These are phyloP conservation scores for Ganoderma multipileum DNA, from an alignment of 1,284 basidiomycete genomes.

Conservation along the genomic window DNA sequence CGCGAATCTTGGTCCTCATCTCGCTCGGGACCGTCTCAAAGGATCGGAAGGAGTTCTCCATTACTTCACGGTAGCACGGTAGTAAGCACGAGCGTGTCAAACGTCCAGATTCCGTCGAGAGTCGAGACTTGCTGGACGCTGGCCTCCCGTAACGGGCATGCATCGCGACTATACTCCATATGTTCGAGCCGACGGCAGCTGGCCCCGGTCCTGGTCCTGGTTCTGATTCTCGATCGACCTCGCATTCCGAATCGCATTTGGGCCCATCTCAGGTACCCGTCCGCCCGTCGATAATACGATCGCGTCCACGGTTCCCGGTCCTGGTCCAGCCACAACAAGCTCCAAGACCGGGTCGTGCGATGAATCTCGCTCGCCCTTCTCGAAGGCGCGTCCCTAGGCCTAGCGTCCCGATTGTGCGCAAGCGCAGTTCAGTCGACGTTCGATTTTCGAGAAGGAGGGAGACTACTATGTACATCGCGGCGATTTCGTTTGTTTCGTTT, in stretches of 20 bases:
- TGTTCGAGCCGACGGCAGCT: neutral
- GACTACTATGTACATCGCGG: constrained; percentile 6
- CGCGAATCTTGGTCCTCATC: neutral
- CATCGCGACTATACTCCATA: neutral
- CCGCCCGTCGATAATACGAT: neutral
- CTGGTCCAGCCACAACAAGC: neutral
- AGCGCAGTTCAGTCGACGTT: neutral
- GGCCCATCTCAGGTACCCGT: neutral
- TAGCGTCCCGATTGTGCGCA: neutral
- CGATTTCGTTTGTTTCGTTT: neutral
- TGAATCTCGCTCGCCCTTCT: neutral
- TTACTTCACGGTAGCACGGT: neutral
- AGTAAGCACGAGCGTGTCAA: neutral
- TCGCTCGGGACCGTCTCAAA: neutral
- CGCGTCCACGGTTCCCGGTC: neutral
- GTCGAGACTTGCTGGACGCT: neutral
- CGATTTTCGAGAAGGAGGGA: neutral
- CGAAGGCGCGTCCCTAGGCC: neutral
- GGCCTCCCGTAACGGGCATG: neutral
- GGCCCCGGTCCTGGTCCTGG: neutral
- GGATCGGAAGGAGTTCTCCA: neutral
- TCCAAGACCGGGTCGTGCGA: neutral
- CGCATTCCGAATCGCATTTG: neutral
- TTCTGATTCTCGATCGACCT: neutral
- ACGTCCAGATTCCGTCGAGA: no score